Percentiles rank a stretch among this genome's conserved stretches.
Evolutionary conservation across 768 basidiomycete species (phyloP).

Genomic region (Suillus cothurnatus): DNA sequence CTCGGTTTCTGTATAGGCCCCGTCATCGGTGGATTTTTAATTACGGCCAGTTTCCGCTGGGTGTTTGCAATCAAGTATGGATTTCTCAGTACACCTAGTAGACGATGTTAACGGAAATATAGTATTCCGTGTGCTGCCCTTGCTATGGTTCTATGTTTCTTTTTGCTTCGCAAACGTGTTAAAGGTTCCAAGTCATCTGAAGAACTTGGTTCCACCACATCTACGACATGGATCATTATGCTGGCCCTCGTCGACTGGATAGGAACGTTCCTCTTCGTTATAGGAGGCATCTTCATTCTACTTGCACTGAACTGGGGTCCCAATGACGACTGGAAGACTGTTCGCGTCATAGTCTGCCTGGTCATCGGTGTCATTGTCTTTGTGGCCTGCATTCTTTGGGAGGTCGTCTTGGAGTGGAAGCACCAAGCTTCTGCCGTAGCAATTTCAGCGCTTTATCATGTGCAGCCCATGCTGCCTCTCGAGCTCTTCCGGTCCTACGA

Average conservation of each 20-base stretch:
- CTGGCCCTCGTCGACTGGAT: conserved; percentile 47
- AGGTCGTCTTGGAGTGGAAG: conserved; percentile 39
- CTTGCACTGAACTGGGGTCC: conserved; percentile 56
- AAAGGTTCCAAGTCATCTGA: conserved; percentile 21
- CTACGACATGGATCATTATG: conserved; percentile 28
- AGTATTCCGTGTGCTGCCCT: conserved; percentile 44
- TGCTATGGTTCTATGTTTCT: conserved; percentile 40
- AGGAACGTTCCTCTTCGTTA: conserved; percentile 46
- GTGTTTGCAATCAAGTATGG: conserved; percentile 57
- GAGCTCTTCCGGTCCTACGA: conserved; percentile 46
- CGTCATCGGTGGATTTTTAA: conserved; percentile 42
- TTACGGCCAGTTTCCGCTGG: conserved; percentile 48
- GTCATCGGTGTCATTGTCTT: conserved; percentile 47
- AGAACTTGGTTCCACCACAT: conserved; percentile 6
- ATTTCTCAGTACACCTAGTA: no score
- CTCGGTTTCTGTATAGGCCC: conserved; percentile 48
- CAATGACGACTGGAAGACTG: conserved; percentile 40
- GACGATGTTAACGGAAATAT: conserved; percentile 2
- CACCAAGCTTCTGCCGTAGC: neutral
- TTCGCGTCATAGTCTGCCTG: conserved; percentile 49
- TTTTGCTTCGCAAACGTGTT: conserved; percentile 41
- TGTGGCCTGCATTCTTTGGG: conserved; percentile 44
- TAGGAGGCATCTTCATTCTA: conserved; percentile 46
- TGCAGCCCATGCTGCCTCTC: conserved; percentile 50
- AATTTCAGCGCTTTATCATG: conserved; percentile 22